These are phyloP conservation scores for Coccomyxa sp. DNA, from an alignment of 139 green algal genomes.

Conservation along the genomic window DNA sequence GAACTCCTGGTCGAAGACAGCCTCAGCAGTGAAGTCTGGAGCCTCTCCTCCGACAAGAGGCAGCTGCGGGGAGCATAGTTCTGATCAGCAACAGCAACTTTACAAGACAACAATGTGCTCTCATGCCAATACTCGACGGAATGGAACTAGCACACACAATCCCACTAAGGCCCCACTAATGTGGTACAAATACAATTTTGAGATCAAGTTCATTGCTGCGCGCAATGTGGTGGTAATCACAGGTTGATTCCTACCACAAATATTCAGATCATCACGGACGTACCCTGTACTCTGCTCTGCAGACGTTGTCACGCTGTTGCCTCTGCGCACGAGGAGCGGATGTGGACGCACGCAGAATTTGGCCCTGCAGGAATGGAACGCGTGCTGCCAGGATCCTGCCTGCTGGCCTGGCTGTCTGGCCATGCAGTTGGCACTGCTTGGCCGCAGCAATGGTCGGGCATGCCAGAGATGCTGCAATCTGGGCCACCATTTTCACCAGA, in stretches of 20 bases:
- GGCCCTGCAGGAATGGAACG: neutral
- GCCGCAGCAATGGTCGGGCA: neutral
- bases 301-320: neutral
- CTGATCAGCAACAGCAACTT: too few relatives aligned
- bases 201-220: too few relatives aligned
- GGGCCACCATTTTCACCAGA: neutral
- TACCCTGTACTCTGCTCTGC: neutral
- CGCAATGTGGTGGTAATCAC: too few relatives aligned
- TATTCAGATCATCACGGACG: too few relatives aligned
- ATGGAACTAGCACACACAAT: too few relatives aligned
- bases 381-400: neutral
- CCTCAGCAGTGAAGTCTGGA: conserved; percentile 89
- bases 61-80: neutral
- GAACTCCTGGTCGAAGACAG: conserved; percentile 95
- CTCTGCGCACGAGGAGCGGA: neutral
- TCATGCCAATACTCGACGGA: too few relatives aligned
- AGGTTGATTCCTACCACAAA: too few relatives aligned
- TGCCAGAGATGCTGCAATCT: neutral
- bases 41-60: conserved; percentile 75
- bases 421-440: neutral
- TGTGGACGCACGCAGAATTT: neutral
- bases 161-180: too few relatives aligned
- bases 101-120: too few relatives aligned
- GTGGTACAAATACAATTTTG: too few relatives aligned
- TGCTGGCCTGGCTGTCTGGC: neutral